Percentiles rank a stretch among this genome's conserved stretches.
Evolutionary conservation across 805 yeast genomes (phyloP).

Genomic region (Sugiyamaella smithiae): DNA sequence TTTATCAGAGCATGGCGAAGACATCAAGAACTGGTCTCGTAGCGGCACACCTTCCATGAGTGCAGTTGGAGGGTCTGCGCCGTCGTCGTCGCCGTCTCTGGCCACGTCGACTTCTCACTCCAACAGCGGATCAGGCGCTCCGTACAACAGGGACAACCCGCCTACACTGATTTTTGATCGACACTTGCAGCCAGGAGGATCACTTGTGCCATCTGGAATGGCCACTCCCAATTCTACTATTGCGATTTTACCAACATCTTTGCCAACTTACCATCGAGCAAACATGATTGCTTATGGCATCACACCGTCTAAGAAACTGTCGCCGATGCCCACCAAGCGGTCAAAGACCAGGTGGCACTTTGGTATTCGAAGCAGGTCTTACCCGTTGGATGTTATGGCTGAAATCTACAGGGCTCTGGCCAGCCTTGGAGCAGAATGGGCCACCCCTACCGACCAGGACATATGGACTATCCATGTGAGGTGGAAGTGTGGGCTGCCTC

Average conservation of each 20-base stretch:
- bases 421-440: conserved; percentile 96
- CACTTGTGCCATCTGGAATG: conserved; percentile 23
- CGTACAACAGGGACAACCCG: conserved; percentile 32
- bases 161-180: conserved; percentile 39
- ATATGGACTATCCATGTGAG: conserved; percentile 94
- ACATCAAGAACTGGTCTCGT: conserved; percentile 3
- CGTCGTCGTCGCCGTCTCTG: not conserved
- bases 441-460: conserved; percentile 90
- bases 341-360: conserved; percentile 98
- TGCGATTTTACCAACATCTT: conserved; percentile 87
- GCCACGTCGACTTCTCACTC: not conserved
- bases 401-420: conserved; percentile 93
- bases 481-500: conserved; percentile 62
- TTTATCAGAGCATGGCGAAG: conserved; percentile 17
- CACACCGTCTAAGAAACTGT: conserved; percentile 40
- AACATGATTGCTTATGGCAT: conserved; percentile 67
- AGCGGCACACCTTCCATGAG: conserved; percentile 5
- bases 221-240: conserved; percentile 71
- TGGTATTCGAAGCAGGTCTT: conserved; percentile 92
- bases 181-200: conserved; percentile 35
- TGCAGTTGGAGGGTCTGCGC: conserved; percentile 5
- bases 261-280: conserved; percentile 93
- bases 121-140: not conserved
- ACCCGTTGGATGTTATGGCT: conserved; percentile 98
- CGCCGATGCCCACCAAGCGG: conserved; percentile 62